Evolutionary conservation across 805 yeast genomes (phyloP), one percentile per base, ranked within the genome.

Genomic region (Ogataea corticis): DNA sequence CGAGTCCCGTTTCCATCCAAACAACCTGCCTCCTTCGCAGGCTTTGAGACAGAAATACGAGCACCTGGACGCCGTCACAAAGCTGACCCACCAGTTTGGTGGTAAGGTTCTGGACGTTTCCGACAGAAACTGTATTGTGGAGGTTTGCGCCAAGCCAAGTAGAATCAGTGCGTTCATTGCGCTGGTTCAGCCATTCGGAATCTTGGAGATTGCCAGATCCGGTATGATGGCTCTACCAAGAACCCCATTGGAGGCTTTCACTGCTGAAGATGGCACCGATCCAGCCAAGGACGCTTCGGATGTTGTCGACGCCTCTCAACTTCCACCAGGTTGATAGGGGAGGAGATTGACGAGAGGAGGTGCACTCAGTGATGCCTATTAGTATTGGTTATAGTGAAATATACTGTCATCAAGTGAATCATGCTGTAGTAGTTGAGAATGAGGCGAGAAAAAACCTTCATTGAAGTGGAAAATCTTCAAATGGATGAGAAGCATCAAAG

Each of bases 211-310:
- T 59, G 96, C 97, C 35, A 82, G 99, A 72, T 85, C 96, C 19
- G 99, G 99, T 71, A 88, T 92, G 95, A 90, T 94, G 92, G 99
- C 98, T 9, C 77, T 94, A 60, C 95, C 98, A 62, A 84, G 97
- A 78, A 88, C 98, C 40, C 97, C 96, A 34, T 71, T 90, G 56
- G 87, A 83, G 52, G 70, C 70, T 17, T 66, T 62, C 34, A 60
- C 62, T 31, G 70, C 66, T 34, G 77, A 70, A 15, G 81, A 75
- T 23, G 85, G 77, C 9, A 72, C 71, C 2, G 75, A 70, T 11
- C 71, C 72, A 27, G 68, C 70, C 13, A 71, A 71, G 50, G 82
- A 79, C 49, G 86, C 83, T 29, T 72, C 74, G 45, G 87, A 85
- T 45, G 79, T 82, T 55, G 96, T 90, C 50, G 98, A 92, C 66